phyloP scores from a whole-genome alignment of 768 basidiomycete species.

The button mushroom (Agaricus bisporus) region DNA sequence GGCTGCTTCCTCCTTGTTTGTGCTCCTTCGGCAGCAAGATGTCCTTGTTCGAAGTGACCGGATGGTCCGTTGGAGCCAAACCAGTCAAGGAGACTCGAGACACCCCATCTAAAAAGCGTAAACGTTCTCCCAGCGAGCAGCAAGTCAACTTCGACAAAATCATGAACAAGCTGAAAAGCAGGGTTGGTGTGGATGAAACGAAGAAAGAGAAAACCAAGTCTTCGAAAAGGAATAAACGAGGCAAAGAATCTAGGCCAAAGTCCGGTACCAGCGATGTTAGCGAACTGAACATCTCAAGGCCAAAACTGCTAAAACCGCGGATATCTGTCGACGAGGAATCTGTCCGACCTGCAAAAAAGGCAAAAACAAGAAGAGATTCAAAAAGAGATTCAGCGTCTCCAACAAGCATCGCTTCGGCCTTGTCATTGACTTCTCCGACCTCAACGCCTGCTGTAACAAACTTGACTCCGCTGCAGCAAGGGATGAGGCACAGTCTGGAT shows the following conservation, averaged over 20 bases:
- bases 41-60: slow-evolving; percentile 52
- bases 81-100: slow-evolving; percentile 29
- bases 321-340: slow-evolving; percentile 13
- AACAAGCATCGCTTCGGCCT: slow-evolving; percentile 3
- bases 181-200: slow-evolving; percentile 15
- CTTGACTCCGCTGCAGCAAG: slow-evolving; percentile 69
- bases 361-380: slow-evolving; percentile 7
- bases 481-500: slow-evolving; percentile 73
- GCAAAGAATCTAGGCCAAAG: slow-evolving; percentile 10
- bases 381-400: neutral
- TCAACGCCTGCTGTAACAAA: slow-evolving; percentile 12
- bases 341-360: slow-evolving; percentile 13
- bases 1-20: neutral
- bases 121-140: slow-evolving; percentile 34
- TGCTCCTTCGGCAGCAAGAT: neutral
- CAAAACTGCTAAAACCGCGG: slow-evolving; percentile 16
- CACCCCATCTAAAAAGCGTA: slow-evolving; percentile 47
- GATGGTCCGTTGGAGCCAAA: slow-evolving; percentile 51
- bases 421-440: slow-evolving; percentile 6
- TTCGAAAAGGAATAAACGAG: slow-evolving; percentile 11
- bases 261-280: neutral
- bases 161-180: slow-evolving; percentile 37
- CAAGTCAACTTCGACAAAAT: slow-evolving; percentile 57
- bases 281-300: slow-evolving; percentile 14
- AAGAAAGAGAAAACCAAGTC: slow-evolving; percentile 16